Percentiles rank a stretch among this genome's conserved stretches.
phyloP scores from a whole-genome alignment of 768 basidiomycete genomes.

The Xerocomellus chrysenteron region DNA sequence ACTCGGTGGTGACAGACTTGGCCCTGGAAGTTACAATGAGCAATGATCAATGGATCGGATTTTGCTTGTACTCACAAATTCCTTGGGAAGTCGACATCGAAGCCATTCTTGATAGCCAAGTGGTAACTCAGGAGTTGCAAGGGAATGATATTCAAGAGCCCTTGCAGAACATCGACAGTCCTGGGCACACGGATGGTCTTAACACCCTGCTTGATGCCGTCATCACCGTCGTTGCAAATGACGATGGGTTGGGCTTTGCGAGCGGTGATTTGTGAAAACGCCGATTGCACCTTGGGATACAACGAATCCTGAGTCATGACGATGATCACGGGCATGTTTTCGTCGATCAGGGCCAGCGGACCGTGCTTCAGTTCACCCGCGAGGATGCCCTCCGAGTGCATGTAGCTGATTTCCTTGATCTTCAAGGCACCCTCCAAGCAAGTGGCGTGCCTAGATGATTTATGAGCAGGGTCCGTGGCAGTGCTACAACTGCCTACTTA shows the following conservation, averaged over 20 bases:
- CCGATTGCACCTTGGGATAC: constrained; percentile 97
- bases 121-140: constrained; percentile 96
- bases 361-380: constrained; percentile 99
- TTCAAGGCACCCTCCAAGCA: constrained; percentile 98
- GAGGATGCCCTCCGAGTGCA: constrained; percentile 69
- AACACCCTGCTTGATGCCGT: constrained; percentile 65
- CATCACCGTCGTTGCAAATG: constrained; percentile 91
- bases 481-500: constrained; percentile 36
- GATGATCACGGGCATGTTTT: constrained; percentile 98
- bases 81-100: constrained; percentile 97
- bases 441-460: constrained; percentile 69
- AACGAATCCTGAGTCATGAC: constrained; percentile 99
- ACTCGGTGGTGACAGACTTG: constrained; percentile 77
- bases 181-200: constrained; percentile 93
- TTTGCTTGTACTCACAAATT: constrained; percentile 66
- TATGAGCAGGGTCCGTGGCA: background rate
- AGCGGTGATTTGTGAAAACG: constrained; percentile 95
- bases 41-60: constrained; percentile 3
- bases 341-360: constrained; percentile 95
- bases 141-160: constrained; percentile 94
- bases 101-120: constrained; percentile 91
- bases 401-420: constrained; percentile 98
- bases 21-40: constrained; percentile 44
- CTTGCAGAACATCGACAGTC: constrained; percentile 94
- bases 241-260: constrained; percentile 95